phyloP scores from a whole-genome alignment of 345 rosid genomes.

The Salix udensis region DNA sequence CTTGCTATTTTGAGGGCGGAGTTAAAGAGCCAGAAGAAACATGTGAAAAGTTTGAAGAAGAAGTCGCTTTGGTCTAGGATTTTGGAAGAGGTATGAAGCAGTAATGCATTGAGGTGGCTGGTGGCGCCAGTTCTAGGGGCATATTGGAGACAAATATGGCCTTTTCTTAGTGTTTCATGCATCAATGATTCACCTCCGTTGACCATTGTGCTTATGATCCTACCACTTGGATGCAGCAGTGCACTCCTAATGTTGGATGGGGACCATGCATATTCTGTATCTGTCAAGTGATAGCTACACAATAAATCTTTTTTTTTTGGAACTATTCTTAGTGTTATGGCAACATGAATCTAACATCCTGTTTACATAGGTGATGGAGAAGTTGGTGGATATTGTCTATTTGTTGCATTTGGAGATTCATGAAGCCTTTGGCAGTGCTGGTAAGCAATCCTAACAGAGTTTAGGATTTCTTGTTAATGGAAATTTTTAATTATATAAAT shows the following conservation, averaged over 20 bases:
- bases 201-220: not conserved
- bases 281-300: not conserved
- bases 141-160: not conserved
- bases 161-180: not conserved
- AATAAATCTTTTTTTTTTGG: not conserved
- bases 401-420: slow-evolving; percentile 92
- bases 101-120: slow-evolving; percentile 1
- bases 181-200: not conserved
- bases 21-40: slow-evolving; percentile 85
- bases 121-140: not conserved
- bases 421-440: slow-evolving; percentile 80
- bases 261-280: not conserved
- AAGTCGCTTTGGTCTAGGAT: slow-evolving; percentile 95
- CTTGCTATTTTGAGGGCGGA: slow-evolving; percentile 85
- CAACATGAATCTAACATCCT: slow-evolving; percentile 2
- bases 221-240: not conserved
- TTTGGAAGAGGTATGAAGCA: slow-evolving; percentile 76
- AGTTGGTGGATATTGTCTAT: slow-evolving; percentile 87
- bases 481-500: not conserved
- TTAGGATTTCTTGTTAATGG: not conserved
- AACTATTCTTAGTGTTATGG: not conserved
- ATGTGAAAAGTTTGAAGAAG: slow-evolving; percentile 81
- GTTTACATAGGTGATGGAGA: slow-evolving; percentile 79
- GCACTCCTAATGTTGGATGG: not conserved
- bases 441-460: slow-evolving; percentile 36